Evolutionary conservation across 257 asterid genomes (phyloP).

Genomic region (Fraxinus pennsylvanica): DNA sequence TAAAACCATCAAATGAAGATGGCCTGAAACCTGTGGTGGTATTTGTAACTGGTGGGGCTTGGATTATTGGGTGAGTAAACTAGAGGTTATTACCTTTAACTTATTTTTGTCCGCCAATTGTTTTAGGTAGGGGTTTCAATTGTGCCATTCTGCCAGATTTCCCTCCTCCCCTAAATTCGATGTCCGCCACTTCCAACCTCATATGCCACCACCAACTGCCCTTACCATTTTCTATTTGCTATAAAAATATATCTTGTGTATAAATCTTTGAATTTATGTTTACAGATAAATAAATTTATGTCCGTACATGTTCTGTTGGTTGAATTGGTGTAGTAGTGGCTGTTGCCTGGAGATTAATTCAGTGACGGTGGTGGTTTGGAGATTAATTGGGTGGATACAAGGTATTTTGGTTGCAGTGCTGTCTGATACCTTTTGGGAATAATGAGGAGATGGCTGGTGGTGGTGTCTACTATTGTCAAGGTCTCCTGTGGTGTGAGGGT

Average conservation of each 20-base stretch:
- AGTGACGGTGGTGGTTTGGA: not conserved
- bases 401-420: not conserved
- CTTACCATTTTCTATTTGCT: not conserved
- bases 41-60: slow-evolving; percentile 98
- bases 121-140: not conserved
- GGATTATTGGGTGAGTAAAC: slow-evolving; percentile 91
- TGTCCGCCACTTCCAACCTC: not conserved
- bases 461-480: not conserved
- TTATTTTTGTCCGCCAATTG: not conserved
- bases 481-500: not conserved
- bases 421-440: not conserved
- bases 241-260: not conserved
- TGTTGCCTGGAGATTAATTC: not conserved
- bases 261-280: not conserved
- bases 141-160: not conserved
- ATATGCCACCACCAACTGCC: not conserved
- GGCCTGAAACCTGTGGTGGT: slow-evolving; percentile 79
- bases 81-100: slow-evolving; percentile 12
- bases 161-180: not conserved
- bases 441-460: not conserved
- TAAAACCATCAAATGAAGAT: slow-evolving; percentile 56
- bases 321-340: not conserved
- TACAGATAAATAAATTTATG: not conserved
- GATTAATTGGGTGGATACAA: not conserved
- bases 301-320: not conserved